Evolutionary conservation across 2,329 filamentous ascomycete species (phyloP).

Genomic region (Alternaria panax): DNA sequence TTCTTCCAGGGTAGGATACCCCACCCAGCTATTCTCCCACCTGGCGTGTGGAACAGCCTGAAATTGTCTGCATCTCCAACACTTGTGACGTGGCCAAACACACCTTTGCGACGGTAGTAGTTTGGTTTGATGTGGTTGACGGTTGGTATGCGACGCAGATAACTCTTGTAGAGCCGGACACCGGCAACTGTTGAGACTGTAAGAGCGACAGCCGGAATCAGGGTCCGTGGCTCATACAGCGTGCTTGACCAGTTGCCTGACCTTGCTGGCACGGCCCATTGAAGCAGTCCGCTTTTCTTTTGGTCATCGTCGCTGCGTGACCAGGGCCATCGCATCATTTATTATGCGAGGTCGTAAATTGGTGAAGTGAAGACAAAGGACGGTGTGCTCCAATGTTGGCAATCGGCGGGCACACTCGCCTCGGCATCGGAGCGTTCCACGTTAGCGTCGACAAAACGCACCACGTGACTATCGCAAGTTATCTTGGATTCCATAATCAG

Average conservation of each 20-base stretch:
- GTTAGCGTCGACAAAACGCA: background rate
- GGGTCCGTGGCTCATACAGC: conserved; percentile 62
- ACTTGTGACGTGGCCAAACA: conserved; percentile 88
- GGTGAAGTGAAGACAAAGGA: conserved; percentile 7
- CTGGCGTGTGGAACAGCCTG: conserved; percentile 91
- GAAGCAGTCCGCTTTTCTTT: conserved; percentile 37
- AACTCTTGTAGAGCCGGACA: conserved; percentile 69
- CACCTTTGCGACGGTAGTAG: conserved; percentile 75
- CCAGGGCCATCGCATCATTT: conserved; percentile 54
- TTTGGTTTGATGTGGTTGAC: conserved; percentile 76
- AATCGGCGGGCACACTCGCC: conserved; percentile 1
- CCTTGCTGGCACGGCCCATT: conserved; percentile 41
- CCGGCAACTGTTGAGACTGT: conserved; percentile 63
- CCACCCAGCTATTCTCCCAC: conserved; percentile 87
- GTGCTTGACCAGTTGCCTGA: conserved; percentile 60
- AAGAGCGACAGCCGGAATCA: conserved; percentile 63
- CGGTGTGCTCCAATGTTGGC: background rate
- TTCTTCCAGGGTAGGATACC: conserved; percentile 80
- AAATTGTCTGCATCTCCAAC: conserved; percentile 98
- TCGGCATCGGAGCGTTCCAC: background rate
- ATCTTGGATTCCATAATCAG: background rate
- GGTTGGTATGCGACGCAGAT: conserved; percentile 83
- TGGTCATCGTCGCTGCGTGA: conserved; percentile 44
- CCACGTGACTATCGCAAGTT: background rate
- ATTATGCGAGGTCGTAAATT: conserved; percentile 30